Percentiles rank a stretch among this genome's conserved stretches.
phyloP scores from a whole-genome alignment of 2,329 filamentous ascomycete species.

The Fusarium redolens region DNA sequence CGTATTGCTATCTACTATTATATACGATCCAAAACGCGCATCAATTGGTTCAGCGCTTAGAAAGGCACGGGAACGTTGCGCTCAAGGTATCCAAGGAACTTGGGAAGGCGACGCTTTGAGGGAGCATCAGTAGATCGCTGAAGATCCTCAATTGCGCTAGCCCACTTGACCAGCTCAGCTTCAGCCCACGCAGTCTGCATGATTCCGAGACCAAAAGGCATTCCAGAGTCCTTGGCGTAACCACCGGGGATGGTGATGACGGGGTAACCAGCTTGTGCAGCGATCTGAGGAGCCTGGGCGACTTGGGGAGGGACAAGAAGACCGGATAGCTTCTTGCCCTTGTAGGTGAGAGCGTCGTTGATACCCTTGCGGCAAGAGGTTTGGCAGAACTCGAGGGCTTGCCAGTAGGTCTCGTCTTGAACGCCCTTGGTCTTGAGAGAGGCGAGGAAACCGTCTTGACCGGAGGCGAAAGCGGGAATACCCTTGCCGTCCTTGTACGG shows the following conservation, averaged over 20 bases:
- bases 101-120: constrained; percentile 61
- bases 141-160: constrained; percentile 71
- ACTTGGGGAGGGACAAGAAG: constrained; percentile 77
- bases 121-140: constrained; percentile 56
- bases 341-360: constrained; percentile 69
- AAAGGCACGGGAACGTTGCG: constrained; percentile 57
- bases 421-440: constrained; percentile 70
- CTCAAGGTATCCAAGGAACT: constrained; percentile 63
- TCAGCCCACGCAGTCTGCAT: constrained; percentile 72
- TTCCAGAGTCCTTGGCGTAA: constrained; percentile 63
- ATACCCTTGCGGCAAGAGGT: constrained; percentile 74
- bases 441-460: constrained; percentile 77
- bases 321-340: constrained; percentile 64
- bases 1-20: not conserved
- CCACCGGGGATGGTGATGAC: constrained; percentile 76
- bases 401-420: constrained; percentile 73
- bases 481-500: constrained; percentile 61
- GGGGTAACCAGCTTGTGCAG: constrained; percentile 81
- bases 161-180: constrained; percentile 67
- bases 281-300: constrained; percentile 74
- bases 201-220: constrained; percentile 71
- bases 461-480: constrained; percentile 72
- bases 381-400: constrained; percentile 72
- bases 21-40: not conserved
- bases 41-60: not conserved